A percentile compares a stretch with the other conserved stretches of the same genome.
Evolutionary conservation across 1,284 basidiomycete species (phyloP).

Genomic region (Chalciporus sp.): DNA sequence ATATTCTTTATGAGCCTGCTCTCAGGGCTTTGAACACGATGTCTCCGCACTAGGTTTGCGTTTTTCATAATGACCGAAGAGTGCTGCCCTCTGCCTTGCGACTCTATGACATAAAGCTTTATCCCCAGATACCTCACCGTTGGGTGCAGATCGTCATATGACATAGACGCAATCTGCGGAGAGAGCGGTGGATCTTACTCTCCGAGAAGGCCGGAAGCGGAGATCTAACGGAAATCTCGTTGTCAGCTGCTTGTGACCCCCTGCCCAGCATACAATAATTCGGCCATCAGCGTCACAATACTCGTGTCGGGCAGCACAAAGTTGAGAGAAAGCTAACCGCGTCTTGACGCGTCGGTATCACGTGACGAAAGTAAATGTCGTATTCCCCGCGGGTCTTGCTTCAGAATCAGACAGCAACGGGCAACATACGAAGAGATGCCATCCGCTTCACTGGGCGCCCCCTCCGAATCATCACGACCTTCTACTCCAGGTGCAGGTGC

Average conservation of each 20-base stretch:
- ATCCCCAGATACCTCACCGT: background rate
- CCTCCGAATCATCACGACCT: conserved; percentile 39
- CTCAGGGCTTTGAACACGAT: background rate
- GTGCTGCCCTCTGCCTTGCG: background rate
- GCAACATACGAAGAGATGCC: conserved; percentile 13
- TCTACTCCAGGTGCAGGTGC: conserved; percentile 35
- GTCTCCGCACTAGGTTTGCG: background rate
- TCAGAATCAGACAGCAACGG: no score
- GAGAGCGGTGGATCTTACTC: background rate
- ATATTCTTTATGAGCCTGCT: background rate
- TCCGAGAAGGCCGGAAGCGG: background rate
- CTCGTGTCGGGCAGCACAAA: no score
- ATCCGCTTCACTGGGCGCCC: background rate
- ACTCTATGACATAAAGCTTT: background rate
- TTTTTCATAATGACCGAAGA: background rate
- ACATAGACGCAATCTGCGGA: background rate
- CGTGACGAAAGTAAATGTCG: conserved; percentile 16
- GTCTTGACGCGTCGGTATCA: conserved; percentile 11
- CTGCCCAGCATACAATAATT: no score
- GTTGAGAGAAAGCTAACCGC: no score
- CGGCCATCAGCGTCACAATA: no score
- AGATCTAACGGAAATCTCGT: background rate
- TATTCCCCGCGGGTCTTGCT: no score
- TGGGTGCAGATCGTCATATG: background rate
- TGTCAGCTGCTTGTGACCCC: no score